phyloP scores from a whole-genome alignment of 306 rosid genomes.

The Calophaca sinica region DNA sequence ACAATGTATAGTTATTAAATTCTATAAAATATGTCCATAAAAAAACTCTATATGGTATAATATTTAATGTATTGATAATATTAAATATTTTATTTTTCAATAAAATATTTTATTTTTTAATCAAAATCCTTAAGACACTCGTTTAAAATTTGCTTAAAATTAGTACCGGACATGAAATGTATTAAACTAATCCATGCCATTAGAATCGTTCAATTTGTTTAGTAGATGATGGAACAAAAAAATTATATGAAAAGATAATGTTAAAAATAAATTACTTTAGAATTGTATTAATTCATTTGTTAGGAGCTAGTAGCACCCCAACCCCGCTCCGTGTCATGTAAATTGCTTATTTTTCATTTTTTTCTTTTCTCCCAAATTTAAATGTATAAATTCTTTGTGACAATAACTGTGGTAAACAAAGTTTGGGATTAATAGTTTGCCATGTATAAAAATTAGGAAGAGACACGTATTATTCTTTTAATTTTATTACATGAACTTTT shows the following conservation, averaged over 20 bases:
- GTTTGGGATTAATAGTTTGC: background rate
- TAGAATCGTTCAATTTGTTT: background rate
- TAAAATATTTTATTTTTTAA: no score
- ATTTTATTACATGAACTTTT: background rate
- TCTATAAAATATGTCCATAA: no score
- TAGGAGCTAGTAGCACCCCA: background rate
- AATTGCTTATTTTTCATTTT: background rate
- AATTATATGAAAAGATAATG: no score
- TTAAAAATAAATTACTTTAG: conserved; percentile 3
- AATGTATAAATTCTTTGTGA: background rate
- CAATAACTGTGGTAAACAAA: background rate
- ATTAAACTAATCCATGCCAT: background rate
- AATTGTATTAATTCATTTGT: background rate
- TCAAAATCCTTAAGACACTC: no score
- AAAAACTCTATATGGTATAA: no score
- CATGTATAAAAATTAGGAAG: background rate
- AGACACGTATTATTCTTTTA: background rate
- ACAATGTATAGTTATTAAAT: no score
- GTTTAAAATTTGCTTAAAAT: background rate
- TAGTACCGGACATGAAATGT: background rate
- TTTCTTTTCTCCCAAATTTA: no score
- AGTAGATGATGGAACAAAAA: background rate
- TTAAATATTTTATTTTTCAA: no score
- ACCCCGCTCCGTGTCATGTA: background rate
- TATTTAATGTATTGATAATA: no score